These are phyloP conservation scores for Lactarius hengduanensis DNA, from an alignment of 768 basidiomycete genomes.

Conservation along the genomic window DNA sequence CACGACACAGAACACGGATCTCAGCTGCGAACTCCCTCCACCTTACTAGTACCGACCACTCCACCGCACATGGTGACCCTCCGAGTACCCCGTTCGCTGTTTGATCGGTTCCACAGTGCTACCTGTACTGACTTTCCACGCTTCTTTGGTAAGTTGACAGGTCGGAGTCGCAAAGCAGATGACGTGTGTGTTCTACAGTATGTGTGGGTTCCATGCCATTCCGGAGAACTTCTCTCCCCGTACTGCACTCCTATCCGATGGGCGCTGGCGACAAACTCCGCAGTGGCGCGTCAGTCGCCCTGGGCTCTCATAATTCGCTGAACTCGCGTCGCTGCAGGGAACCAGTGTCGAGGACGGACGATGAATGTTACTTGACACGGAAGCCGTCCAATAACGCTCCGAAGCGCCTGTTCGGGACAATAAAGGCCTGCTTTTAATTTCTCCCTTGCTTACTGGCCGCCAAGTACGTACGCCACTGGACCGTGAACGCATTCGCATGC, in stretches of 20 bases:
- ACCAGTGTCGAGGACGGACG: neutral
- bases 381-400: neutral
- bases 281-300: neutral
- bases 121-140: neutral
- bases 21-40: neutral
- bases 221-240: neutral
- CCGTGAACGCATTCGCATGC: neutral
- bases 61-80: neutral
- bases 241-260: neutral
- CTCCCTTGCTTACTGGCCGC: neutral
- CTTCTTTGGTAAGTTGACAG: neutral
- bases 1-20: neutral
- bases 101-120: neutral
- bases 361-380: neutral
- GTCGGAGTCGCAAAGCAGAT: constrained; percentile 2
- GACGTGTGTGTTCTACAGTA: neutral
- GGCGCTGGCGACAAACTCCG: constrained; percentile 1
- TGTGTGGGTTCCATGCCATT: neutral
- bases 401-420: neutral
- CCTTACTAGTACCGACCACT: neutral
- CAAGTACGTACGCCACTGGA: neutral
- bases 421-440: no score
- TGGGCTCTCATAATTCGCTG: neutral
- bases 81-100: neutral
- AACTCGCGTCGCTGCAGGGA: neutral